Evolutionary conservation across 176 grass and related monocot genomes (phyloP).

Genomic region (Musa acuminata): DNA sequence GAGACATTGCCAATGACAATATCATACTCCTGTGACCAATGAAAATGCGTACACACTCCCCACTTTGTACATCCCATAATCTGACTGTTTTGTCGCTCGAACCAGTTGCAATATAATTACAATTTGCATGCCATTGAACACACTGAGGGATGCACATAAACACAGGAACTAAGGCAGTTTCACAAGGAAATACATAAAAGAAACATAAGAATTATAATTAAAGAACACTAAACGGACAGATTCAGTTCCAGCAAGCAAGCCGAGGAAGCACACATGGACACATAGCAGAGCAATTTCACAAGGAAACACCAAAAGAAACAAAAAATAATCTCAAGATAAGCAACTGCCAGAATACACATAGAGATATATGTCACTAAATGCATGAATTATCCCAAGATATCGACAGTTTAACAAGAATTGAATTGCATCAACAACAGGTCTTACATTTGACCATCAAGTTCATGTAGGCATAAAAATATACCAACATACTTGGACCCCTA

Average conservation of each 20-base stretch:
- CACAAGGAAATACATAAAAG: neutral
- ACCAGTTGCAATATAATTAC: constrained; percentile 86
- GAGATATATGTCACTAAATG: neutral
- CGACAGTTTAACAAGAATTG: neutral
- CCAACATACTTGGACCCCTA: too few relatives aligned
- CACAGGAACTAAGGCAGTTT: neutral
- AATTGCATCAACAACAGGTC: neutral
- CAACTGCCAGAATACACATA: neutral
- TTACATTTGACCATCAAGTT: too few relatives aligned
- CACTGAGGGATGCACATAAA: constrained; percentile 43
- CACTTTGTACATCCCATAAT: constrained; percentile 91
- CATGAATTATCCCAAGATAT: neutral
- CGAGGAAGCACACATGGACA: too few relatives aligned
- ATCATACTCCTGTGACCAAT: constrained; percentile 97
- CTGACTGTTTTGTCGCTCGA: constrained; percentile 94
- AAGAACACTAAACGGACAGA: too few relatives aligned
- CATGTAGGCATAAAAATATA: too few relatives aligned
- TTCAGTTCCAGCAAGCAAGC: neutral
- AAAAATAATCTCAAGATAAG: neutral
- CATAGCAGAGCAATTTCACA: too few relatives aligned
- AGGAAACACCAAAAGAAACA: neutral
- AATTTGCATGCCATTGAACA: constrained; percentile 97
- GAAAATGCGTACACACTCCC: constrained; percentile 86
- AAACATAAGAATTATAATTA: neutral
- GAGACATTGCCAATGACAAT: constrained; percentile 86